These are phyloP conservation scores for Parmales sp. DNA, from an alignment of 108 stramenopile species.

Conservation along the genomic window DNA sequence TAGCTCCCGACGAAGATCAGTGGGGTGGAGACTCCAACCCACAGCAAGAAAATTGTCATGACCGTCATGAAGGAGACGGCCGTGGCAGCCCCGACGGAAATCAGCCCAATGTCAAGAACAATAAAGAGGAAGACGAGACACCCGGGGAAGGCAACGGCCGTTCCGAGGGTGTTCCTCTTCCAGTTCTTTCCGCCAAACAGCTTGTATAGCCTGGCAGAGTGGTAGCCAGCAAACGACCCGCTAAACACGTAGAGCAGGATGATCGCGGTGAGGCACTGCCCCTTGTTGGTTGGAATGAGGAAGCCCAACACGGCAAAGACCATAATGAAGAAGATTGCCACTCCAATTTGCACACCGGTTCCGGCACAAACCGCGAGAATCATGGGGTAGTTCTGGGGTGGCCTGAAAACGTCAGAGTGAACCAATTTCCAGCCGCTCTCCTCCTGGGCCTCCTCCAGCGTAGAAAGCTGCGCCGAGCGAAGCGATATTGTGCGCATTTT, in stretches of 20 bases:
- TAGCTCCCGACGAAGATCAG: slow-evolving; percentile 91
- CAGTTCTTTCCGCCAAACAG: slow-evolving; percentile 72
- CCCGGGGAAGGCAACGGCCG: slow-evolving; percentile 73
- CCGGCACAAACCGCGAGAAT: slow-evolving; percentile 81
- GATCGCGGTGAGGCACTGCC: slow-evolving; percentile 86
- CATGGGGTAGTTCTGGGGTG: slow-evolving; percentile 70
- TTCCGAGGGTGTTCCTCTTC: slow-evolving; percentile 65
- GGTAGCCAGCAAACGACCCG: slow-evolving; percentile 81
- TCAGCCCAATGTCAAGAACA: slow-evolving; percentile 70
- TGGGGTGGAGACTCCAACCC: slow-evolving; percentile 81
- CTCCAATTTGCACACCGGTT: slow-evolving; percentile 83
- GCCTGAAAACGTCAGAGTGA: slow-evolving; percentile 94
- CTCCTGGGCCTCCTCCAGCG: slow-evolving; percentile 73
- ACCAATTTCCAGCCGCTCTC: slow-evolving; percentile 97
- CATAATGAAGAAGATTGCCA: slow-evolving; percentile 64
- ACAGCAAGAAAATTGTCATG: slow-evolving; percentile 69
- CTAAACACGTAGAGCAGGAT: slow-evolving; percentile 82
- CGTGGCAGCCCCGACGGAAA: slow-evolving; percentile 72
- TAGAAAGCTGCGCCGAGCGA: too few species aligned
- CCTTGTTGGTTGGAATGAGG: slow-evolving; percentile 86
- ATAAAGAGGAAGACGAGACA: slow-evolving; percentile 69
- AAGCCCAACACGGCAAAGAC: slow-evolving; percentile 71
- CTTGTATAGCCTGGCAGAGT: slow-evolving; percentile 82
- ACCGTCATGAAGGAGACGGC: slow-evolving; percentile 85
- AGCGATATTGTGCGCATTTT: too few species aligned